These are phyloP conservation scores for Fomitopsis palustris DNA, from an alignment of 1,284 basidiomycete species.

Conservation along the genomic window DNA sequence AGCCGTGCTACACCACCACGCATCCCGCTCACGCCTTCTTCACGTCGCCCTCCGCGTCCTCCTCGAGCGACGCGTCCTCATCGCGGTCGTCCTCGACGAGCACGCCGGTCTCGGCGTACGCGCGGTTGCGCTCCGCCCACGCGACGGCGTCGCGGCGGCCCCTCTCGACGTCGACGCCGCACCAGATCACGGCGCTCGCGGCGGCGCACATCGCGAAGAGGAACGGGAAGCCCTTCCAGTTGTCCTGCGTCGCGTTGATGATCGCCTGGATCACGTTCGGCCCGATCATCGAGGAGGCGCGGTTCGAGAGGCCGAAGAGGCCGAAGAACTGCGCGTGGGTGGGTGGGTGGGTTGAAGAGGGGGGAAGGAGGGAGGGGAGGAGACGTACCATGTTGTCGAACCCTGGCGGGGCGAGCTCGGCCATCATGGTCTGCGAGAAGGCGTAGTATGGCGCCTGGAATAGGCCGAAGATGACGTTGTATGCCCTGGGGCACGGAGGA, in stretches of 20 bases:
- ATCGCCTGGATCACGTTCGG: conserved; percentile 80
- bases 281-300: conserved; percentile 79
- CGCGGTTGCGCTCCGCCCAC: conserved; percentile 47
- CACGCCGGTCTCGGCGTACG: conserved; percentile 25
- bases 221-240: conserved; percentile 84
- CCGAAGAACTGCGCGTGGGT: conserved; percentile 62
- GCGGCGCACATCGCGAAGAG: conserved; percentile 67
- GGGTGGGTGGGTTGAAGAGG: background rate
- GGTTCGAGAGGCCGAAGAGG: conserved; percentile 79
- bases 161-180: conserved; percentile 67
- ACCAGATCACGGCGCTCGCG: conserved; percentile 70
- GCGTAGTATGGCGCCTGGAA: conserved; percentile 89
- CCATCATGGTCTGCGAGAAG: conserved; percentile 86
- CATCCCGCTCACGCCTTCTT: conserved; percentile 5
- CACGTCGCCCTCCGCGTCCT: conserved; percentile 10
- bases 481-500: conserved; percentile 46
- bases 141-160: conserved; percentile 62
- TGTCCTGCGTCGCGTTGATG: conserved; percentile 67
- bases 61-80: conserved; percentile 15
- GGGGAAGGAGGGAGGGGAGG: background rate
- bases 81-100: conserved; percentile 14
- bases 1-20: background rate
- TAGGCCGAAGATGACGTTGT: conserved; percentile 78
- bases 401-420: conserved; percentile 76
- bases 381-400: conserved; percentile 73